Percentiles rank a stretch among this genome's conserved stretches.
Evolutionary conservation across 2,329 filamentous ascomycete genomes (phyloP).

Genomic region (Aspergillus pseudonomiae): DNA sequence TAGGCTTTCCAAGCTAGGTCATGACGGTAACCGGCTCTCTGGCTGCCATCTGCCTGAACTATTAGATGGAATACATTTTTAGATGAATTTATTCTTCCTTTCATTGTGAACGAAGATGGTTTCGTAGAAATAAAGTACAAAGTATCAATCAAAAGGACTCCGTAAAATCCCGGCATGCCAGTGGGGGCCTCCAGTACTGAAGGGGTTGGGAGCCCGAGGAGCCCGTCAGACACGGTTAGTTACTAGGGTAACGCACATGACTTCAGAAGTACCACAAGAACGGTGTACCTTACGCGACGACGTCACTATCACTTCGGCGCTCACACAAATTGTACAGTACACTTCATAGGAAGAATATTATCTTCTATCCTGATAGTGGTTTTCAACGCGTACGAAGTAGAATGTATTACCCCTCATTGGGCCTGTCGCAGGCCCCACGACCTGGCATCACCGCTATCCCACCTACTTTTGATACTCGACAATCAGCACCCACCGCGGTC

Average conservation of each 20-base stretch:
- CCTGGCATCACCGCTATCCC: slow-evolving; percentile 6
- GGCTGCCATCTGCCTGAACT: background rate
- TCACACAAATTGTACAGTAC: background rate
- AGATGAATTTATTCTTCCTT: background rate
- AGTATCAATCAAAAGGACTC: slow-evolving; percentile 7
- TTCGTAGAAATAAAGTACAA: background rate
- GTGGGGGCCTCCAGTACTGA: slow-evolving; percentile 11
- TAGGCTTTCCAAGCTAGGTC: background rate
- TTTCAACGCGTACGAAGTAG: background rate
- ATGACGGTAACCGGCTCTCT: background rate
- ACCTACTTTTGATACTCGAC: background rate
- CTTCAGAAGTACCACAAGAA: slow-evolving; percentile 10
- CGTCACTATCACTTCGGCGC: background rate
- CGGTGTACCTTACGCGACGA: background rate
- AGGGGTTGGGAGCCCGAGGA: slow-evolving; percentile 8
- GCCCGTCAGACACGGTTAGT: slow-evolving; percentile 19
- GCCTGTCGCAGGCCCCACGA: background rate
- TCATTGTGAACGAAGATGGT: background rate
- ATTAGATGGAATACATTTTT: background rate
- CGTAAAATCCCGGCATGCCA: slow-evolving; percentile 22
- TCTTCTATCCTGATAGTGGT: background rate
- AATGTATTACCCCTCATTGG: slow-evolving; percentile 3
- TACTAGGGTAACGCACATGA: slow-evolving; percentile 27
- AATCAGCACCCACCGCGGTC: slow-evolving; percentile 7
- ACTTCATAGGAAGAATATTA: background rate